These are phyloP conservation scores for Ligustrum vulgare DNA, from an alignment of 257 asterid genomes.

Conservation along the genomic window DNA sequence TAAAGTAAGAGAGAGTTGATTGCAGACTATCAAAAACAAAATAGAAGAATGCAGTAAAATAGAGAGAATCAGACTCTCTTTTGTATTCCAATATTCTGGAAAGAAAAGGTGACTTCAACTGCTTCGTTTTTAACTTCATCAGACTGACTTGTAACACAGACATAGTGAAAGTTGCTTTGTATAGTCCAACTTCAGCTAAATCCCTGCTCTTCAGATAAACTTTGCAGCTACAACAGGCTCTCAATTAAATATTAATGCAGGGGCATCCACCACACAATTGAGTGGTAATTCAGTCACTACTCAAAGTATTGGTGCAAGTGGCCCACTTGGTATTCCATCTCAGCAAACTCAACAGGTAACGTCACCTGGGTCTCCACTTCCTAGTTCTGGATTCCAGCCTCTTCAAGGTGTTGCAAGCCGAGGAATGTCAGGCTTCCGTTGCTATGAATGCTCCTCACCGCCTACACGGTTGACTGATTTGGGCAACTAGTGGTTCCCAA, in stretches of 20 bases:
- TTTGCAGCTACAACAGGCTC: constrained; percentile 41
- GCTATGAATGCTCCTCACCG: constrained; percentile 37
- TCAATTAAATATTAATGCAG: constrained; percentile 45
- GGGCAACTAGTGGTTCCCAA: constrained; percentile 42
- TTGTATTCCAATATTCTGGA: too few species aligned
- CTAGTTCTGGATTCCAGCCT: constrained; percentile 59
- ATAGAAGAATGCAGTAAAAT: too few species aligned
- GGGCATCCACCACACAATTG: constrained; percentile 41
- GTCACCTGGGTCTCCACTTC: constrained; percentile 55
- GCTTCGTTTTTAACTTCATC: too few species aligned
- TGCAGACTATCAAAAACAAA: too few species aligned
- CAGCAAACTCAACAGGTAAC: constrained; percentile 52
- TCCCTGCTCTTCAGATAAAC: constrained; percentile 91
- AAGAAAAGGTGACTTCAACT: too few species aligned
- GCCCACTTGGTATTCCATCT: constrained; percentile 47
- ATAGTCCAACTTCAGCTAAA: constrained; percentile 85
- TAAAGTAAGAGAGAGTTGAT: constrained; percentile 86
- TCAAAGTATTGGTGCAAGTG: constrained; percentile 43
- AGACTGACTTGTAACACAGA: too few species aligned
- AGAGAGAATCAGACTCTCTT: too few species aligned
- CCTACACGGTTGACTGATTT: too few species aligned
- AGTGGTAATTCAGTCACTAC: constrained; percentile 39
- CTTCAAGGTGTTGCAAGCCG: constrained; percentile 50
- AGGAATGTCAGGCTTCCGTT: constrained; percentile 52
- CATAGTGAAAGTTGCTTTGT: constrained; percentile 87